Conservation (phyloP, 208 protist species). For the Sergeia podlipaevii region DNA sequence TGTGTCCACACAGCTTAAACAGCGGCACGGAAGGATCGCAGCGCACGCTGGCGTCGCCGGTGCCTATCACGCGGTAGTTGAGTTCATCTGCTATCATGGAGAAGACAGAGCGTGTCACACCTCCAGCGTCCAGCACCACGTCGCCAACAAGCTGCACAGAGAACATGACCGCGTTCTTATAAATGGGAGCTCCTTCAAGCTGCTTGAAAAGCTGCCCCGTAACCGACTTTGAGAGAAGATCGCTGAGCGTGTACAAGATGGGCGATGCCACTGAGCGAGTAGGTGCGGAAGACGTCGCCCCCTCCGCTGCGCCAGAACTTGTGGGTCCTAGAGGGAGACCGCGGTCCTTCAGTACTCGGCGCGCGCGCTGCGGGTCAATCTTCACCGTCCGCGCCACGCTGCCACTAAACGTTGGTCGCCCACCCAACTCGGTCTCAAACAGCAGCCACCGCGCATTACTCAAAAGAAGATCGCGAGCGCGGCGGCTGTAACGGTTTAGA, state of each 20-base stretch:
- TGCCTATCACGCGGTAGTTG: slow-evolving; percentile 47
- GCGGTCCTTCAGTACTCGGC: slow-evolving; percentile 14
- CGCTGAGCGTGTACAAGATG: slow-evolving; percentile 11
- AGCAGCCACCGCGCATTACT: slow-evolving; percentile 74
- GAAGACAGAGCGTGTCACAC: slow-evolving; percentile 80
- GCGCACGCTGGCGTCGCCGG: slow-evolving; percentile 40
- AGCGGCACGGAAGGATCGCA: slow-evolving; percentile 72
- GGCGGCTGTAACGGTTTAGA: slow-evolving; percentile 53
- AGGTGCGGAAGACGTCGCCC: slow-evolving; percentile 5
- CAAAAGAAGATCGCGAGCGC: slow-evolving; percentile 61
- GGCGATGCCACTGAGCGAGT: slow-evolving; percentile 15
- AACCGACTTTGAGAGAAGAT: slow-evolving; percentile 19
- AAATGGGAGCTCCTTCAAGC: slow-evolving; percentile 56
- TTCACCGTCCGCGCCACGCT: slow-evolving; percentile 28
- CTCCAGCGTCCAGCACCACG: slow-evolving; percentile 69
- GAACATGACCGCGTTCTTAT: slow-evolving; percentile 79
- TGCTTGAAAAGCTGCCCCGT: slow-evolving; percentile 73
- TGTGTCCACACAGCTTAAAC: slow-evolving; percentile 75
- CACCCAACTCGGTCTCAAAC: slow-evolving; percentile 61
- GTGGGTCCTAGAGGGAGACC: background rate
- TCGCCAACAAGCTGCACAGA: slow-evolving; percentile 54
- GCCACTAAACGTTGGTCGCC: slow-evolving; percentile 32
- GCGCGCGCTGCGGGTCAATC: slow-evolving; percentile 49
- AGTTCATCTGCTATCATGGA: slow-evolving; percentile 86
- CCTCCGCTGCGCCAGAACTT: background rate